These are phyloP conservation scores for Peronospora destructor DNA, from an alignment of 352 stramenopile genomes.

Conservation along the genomic window DNA sequence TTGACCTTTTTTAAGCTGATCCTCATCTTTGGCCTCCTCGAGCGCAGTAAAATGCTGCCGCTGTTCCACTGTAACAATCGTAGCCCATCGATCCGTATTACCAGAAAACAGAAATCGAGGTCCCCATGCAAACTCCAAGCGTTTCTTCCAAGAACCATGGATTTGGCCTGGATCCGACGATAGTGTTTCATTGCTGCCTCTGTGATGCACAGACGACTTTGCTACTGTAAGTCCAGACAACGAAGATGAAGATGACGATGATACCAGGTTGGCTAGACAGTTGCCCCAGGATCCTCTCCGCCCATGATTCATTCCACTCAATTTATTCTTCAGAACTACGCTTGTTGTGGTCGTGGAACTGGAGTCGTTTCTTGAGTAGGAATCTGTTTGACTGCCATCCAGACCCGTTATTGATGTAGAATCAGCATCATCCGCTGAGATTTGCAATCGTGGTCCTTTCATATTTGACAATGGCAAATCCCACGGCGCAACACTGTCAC, in stretches of 20 bases:
- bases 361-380: constrained; percentile 2
- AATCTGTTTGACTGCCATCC: constrained; percentile 2
- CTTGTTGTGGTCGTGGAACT: background rate
- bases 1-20: constrained; percentile 20
- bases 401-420: constrained; percentile 1
- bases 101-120: constrained; percentile 46
- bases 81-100: constrained; percentile 25
- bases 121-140: constrained; percentile 49
- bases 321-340: constrained; percentile 3
- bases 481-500: constrained; percentile 59
- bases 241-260: constrained; percentile 18
- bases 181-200: constrained; percentile 18
- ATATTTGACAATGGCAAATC: constrained; percentile 50
- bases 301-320: constrained; percentile 11
- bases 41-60: constrained; percentile 23
- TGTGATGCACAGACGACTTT: constrained; percentile 6
- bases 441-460: constrained; percentile 25
- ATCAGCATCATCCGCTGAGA: constrained; percentile 10
- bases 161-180: constrained; percentile 23
- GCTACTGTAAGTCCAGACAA: constrained; percentile 15
- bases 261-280: constrained; percentile 10
- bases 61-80: constrained; percentile 5
- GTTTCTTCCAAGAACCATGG: constrained; percentile 48
- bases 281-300: constrained; percentile 16
- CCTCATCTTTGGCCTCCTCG: constrained; percentile 18